Conservation (phyloP, 257 asterid species). For the Verbena officinalis region DNA sequence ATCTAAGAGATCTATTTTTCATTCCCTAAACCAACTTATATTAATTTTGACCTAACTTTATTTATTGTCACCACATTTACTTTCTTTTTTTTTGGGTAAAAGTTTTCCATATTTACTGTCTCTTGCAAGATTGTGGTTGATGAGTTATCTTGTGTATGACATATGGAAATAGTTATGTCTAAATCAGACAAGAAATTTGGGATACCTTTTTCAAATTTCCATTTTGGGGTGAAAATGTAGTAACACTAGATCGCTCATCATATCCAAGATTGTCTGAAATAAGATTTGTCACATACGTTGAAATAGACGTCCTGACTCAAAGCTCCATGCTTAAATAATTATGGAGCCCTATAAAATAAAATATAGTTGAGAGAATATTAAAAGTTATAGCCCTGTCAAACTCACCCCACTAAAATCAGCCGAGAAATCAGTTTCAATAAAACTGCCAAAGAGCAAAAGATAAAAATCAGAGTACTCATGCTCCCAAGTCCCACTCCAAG, state of each 20-base stretch:
- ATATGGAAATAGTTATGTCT: background rate
- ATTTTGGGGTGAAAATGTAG: background rate
- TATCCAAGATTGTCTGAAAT: slow-evolving; percentile 30
- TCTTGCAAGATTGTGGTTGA: no score
- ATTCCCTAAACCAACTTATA: no score
- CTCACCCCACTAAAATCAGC: slow-evolving; percentile 11
- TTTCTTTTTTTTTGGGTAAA: no score
- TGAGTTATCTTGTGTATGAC: no score
- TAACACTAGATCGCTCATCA: background rate
- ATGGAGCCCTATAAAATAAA: background rate
- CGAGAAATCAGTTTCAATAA: slow-evolving; percentile 16
- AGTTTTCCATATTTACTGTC: no score
- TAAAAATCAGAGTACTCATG: no score
- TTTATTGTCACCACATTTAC: no score
- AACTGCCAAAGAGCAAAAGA: background rate
- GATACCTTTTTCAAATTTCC: background rate
- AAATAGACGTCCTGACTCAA: slow-evolving; percentile 32
- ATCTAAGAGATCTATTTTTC: no score
- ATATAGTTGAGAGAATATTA: slow-evolving; percentile 1
- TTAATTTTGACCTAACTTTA: no score
- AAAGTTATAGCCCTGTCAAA: background rate
- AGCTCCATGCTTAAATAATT: slow-evolving; percentile 27
- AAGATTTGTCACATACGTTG: slow-evolving; percentile 31
- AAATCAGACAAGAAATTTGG: background rate
- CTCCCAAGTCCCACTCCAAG: no score